A percentile compares a stretch with the other conserved stretches of the same genome.
These are phyloP conservation scores for Penicillium sp. DNA, from an alignment of 2,329 filamentous ascomycete genomes.

Conservation along the genomic window DNA sequence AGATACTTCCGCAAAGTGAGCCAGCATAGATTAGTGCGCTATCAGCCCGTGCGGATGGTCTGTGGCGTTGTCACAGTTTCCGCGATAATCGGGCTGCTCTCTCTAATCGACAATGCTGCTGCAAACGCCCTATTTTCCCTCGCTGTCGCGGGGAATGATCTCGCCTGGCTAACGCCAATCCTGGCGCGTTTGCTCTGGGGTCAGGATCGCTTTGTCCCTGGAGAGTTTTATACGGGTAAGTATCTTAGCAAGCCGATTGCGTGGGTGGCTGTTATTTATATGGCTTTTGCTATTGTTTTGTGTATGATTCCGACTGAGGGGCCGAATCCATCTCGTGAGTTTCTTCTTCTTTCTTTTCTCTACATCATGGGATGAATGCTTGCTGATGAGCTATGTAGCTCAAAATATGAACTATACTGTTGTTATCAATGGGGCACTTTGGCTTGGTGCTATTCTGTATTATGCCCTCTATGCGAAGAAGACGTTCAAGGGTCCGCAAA, in stretches of 20 bases:
- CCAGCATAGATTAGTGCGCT: conserved; percentile 51
- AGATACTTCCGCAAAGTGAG: conserved; percentile 61
- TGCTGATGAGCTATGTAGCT: not conserved
- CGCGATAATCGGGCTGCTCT: conserved; percentile 60
- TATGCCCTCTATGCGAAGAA: conserved; percentile 62
- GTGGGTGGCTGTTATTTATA: conserved; percentile 57
- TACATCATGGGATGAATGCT: not conserved
- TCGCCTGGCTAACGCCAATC: conserved; percentile 63
- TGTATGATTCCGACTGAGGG: conserved; percentile 64
- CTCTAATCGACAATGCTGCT: conserved; percentile 60
- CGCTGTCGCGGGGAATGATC: conserved; percentile 61
- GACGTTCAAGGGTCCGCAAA: conserved; percentile 65
- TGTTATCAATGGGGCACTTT: conserved; percentile 64
- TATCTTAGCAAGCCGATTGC: conserved; percentile 57
- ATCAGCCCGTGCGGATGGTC: conserved; percentile 61
- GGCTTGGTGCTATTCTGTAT: conserved; percentile 61
- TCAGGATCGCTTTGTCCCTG: conserved; percentile 59
- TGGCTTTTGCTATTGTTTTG: conserved; percentile 59
- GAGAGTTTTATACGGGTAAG: conserved; percentile 61
- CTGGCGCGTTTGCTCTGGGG: conserved; percentile 63
- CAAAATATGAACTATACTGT: conserved; percentile 66
- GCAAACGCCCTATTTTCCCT: conserved; percentile 59
- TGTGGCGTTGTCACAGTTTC: conserved; percentile 60
- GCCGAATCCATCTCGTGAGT: conserved; percentile 54
- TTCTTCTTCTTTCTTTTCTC: not conserved